These are phyloP conservation scores for Asterochloris sp. DNA, from an alignment of 139 green algal genomes.

Conservation along the genomic window DNA sequence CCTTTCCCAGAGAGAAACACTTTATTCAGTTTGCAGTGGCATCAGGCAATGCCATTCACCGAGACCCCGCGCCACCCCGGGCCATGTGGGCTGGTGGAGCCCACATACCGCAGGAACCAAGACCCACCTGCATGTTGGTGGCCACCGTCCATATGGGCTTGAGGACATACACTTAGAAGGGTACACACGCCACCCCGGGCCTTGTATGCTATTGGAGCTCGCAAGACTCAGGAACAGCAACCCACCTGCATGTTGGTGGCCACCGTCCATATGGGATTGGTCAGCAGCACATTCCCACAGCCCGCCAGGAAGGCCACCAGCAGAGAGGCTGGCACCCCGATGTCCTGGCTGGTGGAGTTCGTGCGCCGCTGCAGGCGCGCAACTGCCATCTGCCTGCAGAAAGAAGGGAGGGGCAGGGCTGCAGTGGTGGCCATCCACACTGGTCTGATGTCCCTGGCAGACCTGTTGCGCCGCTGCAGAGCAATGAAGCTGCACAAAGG, in stretches of 20 bases:
- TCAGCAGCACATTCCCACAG: slow-evolving; percentile 82
- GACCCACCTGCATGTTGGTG: slow-evolving; percentile 77
- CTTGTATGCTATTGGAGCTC: slow-evolving; percentile 28
- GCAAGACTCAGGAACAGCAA: background rate
- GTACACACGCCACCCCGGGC: background rate
- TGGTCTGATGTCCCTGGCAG: background rate
- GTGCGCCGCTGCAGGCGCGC: background rate
- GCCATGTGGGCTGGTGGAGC: slow-evolving; percentile 25
- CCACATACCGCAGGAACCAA: background rate
- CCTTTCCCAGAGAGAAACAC: too few species aligned
- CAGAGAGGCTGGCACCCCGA: slow-evolving; percentile 67
- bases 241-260: slow-evolving; percentile 82
- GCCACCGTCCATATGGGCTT: slow-evolving; percentile 92
- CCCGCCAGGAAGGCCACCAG: slow-evolving; percentile 73
- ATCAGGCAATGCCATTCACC: too few species aligned
- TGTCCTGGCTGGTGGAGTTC: slow-evolving; percentile 25
- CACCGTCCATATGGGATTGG: slow-evolving; percentile 92
- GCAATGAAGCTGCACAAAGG: too few species aligned
- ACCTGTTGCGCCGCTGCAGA: too few species aligned
- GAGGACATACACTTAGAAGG: background rate
- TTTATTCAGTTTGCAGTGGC: too few species aligned
- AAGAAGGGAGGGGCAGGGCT: background rate
- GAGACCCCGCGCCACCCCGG: background rate
- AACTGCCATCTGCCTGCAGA: slow-evolving; percentile 12
- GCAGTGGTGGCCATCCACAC: background rate